These are phyloP conservation scores for Vitis labrusca DNA, from an alignment of 164 flowering plant genomes.

Conservation along the genomic window DNA sequence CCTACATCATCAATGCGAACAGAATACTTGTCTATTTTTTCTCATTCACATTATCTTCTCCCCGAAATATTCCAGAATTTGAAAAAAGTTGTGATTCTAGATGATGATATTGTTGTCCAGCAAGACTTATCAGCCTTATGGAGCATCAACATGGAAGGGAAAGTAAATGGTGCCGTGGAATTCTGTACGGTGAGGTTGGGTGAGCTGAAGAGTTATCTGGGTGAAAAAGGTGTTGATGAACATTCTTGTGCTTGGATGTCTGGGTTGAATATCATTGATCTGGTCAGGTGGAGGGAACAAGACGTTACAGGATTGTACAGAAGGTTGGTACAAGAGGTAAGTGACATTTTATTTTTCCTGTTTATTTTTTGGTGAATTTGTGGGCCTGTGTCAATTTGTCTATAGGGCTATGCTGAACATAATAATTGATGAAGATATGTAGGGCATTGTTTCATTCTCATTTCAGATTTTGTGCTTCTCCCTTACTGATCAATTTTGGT, in stretches of 20 bases:
- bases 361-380: too few species aligned
- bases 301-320: conserved; percentile 51
- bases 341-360: conserved; percentile 5
- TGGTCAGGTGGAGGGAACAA: conserved; percentile 74
- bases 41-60: conserved; percentile 70
- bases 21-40: conserved; percentile 71
- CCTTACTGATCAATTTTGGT: background rate
- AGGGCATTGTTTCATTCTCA: too few species aligned
- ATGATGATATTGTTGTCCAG: conserved; percentile 87
- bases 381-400: too few species aligned
- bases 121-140: conserved; percentile 78
- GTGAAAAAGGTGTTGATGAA: conserved; percentile 24
- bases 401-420: too few species aligned
- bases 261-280: conserved; percentile 85
- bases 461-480: too few species aligned
- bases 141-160: conserved; percentile 77
- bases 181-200: conserved; percentile 59
- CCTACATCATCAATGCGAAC: conserved; percentile 34
- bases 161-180: conserved; percentile 77
- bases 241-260: conserved; percentile 90
- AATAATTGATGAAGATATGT: too few species aligned
- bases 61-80: conserved; percentile 67
- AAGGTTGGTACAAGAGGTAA: conserved; percentile 54
- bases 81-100: conserved; percentile 74
- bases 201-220: conserved; percentile 55